Percentiles rank a stretch among this genome's conserved stretches.
These are phyloP conservation scores for Dioscorea dumetorum DNA, from an alignment of 106 monocot genomes.

Conservation along the genomic window DNA sequence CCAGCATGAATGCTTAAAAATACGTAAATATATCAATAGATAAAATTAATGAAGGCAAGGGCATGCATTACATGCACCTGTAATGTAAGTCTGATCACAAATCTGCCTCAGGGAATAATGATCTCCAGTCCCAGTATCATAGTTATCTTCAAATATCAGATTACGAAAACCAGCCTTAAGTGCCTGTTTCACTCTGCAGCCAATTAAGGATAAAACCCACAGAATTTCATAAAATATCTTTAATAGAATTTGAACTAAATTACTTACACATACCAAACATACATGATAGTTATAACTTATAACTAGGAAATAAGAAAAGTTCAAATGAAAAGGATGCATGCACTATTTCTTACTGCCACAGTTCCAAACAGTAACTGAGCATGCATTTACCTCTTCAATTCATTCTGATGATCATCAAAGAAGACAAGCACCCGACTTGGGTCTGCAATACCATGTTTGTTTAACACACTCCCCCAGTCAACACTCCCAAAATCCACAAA, in stretches of 20 bases:
- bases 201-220: too few relatives aligned
- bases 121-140: constrained; percentile 96
- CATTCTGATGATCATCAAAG: constrained; percentile 99
- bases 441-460: constrained; percentile 53
- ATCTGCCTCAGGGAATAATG: constrained; percentile 98
- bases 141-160: constrained; percentile 94
- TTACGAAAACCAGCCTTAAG: constrained; percentile 66
- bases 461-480: constrained; percentile 61
- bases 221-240: too few relatives aligned
- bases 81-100: constrained; percentile 88
- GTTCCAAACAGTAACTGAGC: too few relatives aligned
- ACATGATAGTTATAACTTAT: too few relatives aligned
- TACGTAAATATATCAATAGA: too few relatives aligned
- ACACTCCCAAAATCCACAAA: constrained; percentile 90
- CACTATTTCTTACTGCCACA: too few relatives aligned
- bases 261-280: too few relatives aligned
- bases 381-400: constrained; percentile 67
- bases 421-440: constrained; percentile 8
- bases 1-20: too few relatives aligned
- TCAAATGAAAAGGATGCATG: too few relatives aligned
- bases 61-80: constrained; percentile 61
- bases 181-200: constrained; percentile 77
- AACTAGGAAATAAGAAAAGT: too few relatives aligned
- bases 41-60: not conserved
- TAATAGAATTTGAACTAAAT: too few relatives aligned